These are phyloP conservation scores for Rosa lucieae DNA, from an alignment of 306 rosid genomes.

Conservation along the genomic window DNA sequence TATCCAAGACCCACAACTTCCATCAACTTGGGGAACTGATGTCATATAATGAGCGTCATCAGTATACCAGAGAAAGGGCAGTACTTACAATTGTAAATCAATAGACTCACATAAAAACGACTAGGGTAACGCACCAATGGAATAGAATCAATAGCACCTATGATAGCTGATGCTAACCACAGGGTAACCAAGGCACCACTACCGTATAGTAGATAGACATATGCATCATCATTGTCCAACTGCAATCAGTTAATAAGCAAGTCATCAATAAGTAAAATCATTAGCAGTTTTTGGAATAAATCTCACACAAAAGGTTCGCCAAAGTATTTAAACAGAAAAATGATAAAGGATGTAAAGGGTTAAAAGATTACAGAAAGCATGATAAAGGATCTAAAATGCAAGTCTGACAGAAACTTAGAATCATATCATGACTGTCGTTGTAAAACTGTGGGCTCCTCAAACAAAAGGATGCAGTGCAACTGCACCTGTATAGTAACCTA, in stretches of 20 bases:
- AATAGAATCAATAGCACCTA: constrained; percentile 80
- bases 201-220: constrained; percentile 45
- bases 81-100: background rate
- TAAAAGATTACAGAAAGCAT: background rate
- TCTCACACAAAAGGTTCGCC: background rate
- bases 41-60: background rate
- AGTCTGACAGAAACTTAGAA: no score
- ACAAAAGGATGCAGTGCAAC: background rate
- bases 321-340: background rate
- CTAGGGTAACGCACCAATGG: constrained; percentile 61
- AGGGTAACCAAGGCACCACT: constrained; percentile 44
- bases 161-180: constrained; percentile 71
- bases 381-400: background rate
- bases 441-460: background rate
- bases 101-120: background rate
- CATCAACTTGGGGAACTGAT: constrained; percentile 82
- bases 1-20: constrained; percentile 86
- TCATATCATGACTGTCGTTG: background rate
- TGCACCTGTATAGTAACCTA: background rate
- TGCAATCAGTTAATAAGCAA: constrained; percentile 25
- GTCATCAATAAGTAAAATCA: background rate
- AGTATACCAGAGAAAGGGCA: background rate
- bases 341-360: background rate
- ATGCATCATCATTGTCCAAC: constrained; percentile 54
- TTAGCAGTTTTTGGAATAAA: background rate